These are phyloP conservation scores for Colletotrichum sansevieriae DNA, from an alignment of 2,329 filamentous ascomycete genomes.

Conservation along the genomic window DNA sequence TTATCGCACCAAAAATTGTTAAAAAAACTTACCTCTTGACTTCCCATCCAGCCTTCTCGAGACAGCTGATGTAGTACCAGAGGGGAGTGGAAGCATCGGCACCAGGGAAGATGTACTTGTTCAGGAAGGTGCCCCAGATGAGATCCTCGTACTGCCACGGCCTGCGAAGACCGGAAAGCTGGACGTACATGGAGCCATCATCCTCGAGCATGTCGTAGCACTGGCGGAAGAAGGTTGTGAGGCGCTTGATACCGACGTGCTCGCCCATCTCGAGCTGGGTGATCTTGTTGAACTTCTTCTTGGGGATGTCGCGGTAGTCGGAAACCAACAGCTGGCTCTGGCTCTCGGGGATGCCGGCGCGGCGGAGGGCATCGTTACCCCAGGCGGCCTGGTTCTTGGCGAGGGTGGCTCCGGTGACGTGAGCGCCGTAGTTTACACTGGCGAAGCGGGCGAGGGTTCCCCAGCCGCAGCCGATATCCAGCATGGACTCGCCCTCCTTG, in stretches of 20 bases:
- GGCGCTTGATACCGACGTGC: conserved; percentile 95
- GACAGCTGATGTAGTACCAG: conserved; percentile 84
- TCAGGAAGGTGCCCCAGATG: conserved; percentile 99
- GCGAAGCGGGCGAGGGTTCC: conserved; percentile 95
- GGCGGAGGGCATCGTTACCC: conserved; percentile 91
- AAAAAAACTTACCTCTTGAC: conserved; percentile 71
- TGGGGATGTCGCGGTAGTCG: conserved; percentile 95
- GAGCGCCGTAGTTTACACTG: conserved; percentile 89
- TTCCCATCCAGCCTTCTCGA: conserved; percentile 88
- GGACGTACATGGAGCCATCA: conserved; percentile 95
- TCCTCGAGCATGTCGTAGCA: conserved; percentile 97
- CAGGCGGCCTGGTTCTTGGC: conserved; percentile 96
- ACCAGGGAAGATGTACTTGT: conserved; percentile 98
- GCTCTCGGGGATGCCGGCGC: conserved; percentile 83
- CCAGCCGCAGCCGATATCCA: conserved; percentile 98
- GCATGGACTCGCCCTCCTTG: conserved; percentile 82
- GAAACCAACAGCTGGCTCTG: conserved; percentile 95
- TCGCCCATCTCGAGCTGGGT: conserved; percentile 99
- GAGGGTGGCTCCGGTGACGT: conserved; percentile 90
- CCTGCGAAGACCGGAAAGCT: conserved; percentile 94
- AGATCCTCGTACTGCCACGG: conserved; percentile 98
- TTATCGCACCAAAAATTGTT: not conserved
- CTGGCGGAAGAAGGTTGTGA: conserved; percentile 84
- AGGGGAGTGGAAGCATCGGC: conserved; percentile 96
- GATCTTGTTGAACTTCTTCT: conserved; percentile 91